Evolutionary conservation across 768 basidiomycete genomes (phyloP).

Genomic region (Mycena galericulata): DNA sequence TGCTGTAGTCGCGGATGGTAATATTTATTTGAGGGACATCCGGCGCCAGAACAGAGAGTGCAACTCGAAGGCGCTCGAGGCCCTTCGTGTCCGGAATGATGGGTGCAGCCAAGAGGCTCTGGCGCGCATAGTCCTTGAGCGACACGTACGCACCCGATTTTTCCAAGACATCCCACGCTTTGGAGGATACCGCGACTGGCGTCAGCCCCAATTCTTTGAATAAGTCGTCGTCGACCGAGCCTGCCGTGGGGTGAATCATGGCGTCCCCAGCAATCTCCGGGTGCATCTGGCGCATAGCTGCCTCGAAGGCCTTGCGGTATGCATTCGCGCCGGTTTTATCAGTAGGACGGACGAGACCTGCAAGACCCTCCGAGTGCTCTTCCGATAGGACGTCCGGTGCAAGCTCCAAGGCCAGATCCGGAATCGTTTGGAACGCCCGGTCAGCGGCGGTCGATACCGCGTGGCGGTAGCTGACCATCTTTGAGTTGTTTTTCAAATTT

Average conservation of each 20-base stretch:
- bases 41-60: background rate
- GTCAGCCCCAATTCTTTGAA: background rate
- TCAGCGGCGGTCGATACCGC: background rate
- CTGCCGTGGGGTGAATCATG: background rate
- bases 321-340: background rate
- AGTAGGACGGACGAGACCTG: background rate
- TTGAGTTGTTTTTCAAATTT: background rate
- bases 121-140: background rate
- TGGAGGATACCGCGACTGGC: background rate
- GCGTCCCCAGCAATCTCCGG: background rate
- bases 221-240: background rate
- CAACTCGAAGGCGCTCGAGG: background rate
- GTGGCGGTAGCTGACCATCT: background rate
- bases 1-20: background rate
- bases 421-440: background rate
- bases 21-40: background rate
- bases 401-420: constrained; percentile 5
- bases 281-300: background rate
- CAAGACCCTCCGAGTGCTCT: constrained; percentile 12
- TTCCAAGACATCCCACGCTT: constrained; percentile 6
- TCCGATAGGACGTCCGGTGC: constrained; percentile 13
- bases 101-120: background rate
- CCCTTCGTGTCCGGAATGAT: background rate
- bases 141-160: constrained; percentile 4
- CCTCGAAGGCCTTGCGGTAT: constrained; percentile 6